Percentiles rank a stretch among this genome's conserved stretches.
Conservation (phyloP, 1,139 yeast species). For the Kluyveromyces sp. region DNA sequence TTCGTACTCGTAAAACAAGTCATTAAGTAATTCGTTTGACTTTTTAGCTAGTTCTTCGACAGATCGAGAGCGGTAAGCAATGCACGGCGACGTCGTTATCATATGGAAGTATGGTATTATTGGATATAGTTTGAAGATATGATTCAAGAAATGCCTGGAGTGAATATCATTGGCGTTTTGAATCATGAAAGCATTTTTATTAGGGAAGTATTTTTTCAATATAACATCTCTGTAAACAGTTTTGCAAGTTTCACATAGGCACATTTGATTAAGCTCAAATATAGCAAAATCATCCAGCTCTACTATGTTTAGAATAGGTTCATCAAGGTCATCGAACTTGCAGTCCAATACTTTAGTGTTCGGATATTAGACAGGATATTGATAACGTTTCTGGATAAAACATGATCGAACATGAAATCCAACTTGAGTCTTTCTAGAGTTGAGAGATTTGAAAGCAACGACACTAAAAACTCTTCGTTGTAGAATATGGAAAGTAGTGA, state of each 20-base stretch:
- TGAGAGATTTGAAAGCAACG: conserved; percentile 13
- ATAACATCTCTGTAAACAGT: conserved; percentile 18
- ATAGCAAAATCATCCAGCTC: conserved; percentile 16
- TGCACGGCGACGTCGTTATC: conserved; percentile 20
- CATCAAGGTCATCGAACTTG: conserved; percentile 16
- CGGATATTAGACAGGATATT: conserved; percentile 14
- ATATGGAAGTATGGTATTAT: conserved; percentile 25
- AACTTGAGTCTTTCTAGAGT: conserved; percentile 17
- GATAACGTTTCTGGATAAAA: conserved; percentile 11
- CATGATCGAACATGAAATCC: conserved; percentile 23
- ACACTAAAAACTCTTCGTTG: conserved; percentile 15
- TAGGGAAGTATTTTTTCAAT: conserved; percentile 19
- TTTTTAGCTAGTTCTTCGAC: conserved; percentile 16
- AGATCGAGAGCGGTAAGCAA: conserved; percentile 21
- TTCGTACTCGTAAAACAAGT: conserved; percentile 6
- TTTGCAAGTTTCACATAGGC: conserved; percentile 24
- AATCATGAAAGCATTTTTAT: conserved; percentile 14
- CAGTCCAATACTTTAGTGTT: conserved; percentile 21
- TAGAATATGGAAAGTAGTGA: conserved; percentile 18
- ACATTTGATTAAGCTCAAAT: conserved; percentile 16
- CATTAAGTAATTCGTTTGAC: conserved; percentile 14
- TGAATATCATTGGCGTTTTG: conserved; percentile 17
- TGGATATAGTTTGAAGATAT: conserved; percentile 22
- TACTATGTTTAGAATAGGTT: conserved; percentile 15
- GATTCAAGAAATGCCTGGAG: conserved; percentile 19